Evolutionary conservation across 2,329 filamentous ascomycete genomes (phyloP).

Genomic region (Boeremia exigua): DNA sequence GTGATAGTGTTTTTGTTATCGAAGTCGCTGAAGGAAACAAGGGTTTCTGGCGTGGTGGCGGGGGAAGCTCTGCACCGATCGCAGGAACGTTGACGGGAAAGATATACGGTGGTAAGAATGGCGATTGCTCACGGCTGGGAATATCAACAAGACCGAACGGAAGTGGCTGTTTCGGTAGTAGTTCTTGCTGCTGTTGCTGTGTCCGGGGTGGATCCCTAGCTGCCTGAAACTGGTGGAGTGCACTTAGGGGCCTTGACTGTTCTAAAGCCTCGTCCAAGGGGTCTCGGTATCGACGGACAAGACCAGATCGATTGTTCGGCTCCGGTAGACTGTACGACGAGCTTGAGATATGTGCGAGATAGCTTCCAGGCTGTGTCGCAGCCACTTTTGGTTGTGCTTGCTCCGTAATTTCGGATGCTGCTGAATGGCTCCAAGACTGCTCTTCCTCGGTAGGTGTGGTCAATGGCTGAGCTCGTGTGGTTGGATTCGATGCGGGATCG

Average conservation of each 20-base stretch:
- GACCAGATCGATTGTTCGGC: constrained; percentile 6
- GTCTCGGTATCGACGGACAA: constrained; percentile 23
- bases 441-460: background rate
- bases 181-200: constrained; percentile 4
- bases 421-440: constrained; percentile 26
- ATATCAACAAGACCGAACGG: constrained; percentile 43
- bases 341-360: constrained; percentile 20
- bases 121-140: constrained; percentile 26
- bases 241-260: constrained; percentile 22
- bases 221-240: background rate
- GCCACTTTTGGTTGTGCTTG: constrained; percentile 1
- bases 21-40: constrained; percentile 26
- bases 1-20: constrained; percentile 26
- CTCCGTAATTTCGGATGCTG: background rate
- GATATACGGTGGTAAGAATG: constrained; percentile 27
- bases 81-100: constrained; percentile 34
- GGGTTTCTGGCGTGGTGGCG: background rate
- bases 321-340: constrained; percentile 8
- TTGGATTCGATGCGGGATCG: background rate
- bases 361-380: constrained; percentile 18
- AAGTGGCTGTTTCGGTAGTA: constrained; percentile 18
- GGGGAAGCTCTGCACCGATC: constrained; percentile 19
- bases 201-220: background rate
- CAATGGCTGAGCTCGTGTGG: background rate
- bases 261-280: constrained; percentile 29